Evolutionary conservation across 129 eudicot genomes (phyloP).

Genomic region (Centella asiatica): DNA sequence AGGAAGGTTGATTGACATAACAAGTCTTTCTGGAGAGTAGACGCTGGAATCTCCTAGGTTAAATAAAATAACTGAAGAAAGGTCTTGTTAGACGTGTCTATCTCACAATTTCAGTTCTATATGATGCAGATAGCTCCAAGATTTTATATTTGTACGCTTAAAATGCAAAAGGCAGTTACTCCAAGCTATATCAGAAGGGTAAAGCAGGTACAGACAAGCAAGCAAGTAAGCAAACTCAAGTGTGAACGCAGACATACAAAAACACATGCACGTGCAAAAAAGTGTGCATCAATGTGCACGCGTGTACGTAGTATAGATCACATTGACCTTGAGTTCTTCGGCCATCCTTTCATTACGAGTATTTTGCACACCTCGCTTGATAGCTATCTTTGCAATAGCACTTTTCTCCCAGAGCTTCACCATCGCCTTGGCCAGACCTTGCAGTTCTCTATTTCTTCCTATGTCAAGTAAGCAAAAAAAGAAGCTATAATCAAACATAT

Average conservation of each 20-base stretch:
- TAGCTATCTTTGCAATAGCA: conserved; percentile 82
- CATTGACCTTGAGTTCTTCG: conserved; percentile 81
- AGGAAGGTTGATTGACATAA: background rate
- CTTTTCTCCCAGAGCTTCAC: conserved; percentile 82
- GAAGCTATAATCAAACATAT: background rate
- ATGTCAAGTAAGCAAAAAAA: conserved; percentile 11
- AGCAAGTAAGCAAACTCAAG: background rate
- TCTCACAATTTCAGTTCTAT: background rate
- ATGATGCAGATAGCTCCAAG: background rate
- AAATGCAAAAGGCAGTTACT: too few relatives aligned
- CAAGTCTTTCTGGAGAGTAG: background rate
- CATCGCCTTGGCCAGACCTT: conserved; percentile 91
- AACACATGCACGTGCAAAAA: conserved; percentile 4
- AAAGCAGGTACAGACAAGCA: background rate
- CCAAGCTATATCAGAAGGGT: background rate
- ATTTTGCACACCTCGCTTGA: conserved; percentile 83
- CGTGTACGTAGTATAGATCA: too few relatives aligned
- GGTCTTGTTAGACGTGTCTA: too few relatives aligned
- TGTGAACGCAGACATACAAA: background rate
- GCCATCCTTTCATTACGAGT: conserved; percentile 91
- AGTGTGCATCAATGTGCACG: too few relatives aligned
- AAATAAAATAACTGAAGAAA: too few relatives aligned
- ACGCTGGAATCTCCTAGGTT: too few relatives aligned
- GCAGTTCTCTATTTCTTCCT: conserved; percentile 88
- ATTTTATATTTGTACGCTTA: background rate